phyloP scores from a whole-genome alignment of 306 rosid species.

The Dryas alaskensis region DNA sequence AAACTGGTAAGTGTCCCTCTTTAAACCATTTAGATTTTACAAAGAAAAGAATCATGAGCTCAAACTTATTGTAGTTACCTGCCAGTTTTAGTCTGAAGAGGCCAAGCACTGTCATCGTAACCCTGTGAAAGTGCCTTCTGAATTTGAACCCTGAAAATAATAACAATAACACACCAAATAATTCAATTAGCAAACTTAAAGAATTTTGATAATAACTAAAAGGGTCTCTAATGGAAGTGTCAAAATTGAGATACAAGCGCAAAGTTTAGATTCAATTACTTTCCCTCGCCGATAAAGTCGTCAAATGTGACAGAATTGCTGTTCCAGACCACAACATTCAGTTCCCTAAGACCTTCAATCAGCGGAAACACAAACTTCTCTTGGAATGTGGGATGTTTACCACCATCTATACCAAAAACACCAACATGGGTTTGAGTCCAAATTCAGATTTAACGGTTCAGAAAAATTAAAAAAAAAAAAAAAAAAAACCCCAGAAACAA shows the following conservation, averaged over 20 bases:
- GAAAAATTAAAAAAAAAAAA: not conserved
- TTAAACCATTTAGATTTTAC: not conserved
- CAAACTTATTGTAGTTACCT: conserved; percentile 34
- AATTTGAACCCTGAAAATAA: conserved; percentile 52
- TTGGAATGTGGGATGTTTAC: conserved; percentile 62
- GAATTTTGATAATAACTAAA: conserved; percentile 3
- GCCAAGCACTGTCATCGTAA: conserved; percentile 73
- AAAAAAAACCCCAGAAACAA: not conserved
- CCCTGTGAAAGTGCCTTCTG: conserved; percentile 77
- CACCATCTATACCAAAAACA: conserved; percentile 55
- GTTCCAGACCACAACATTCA: conserved; percentile 76
- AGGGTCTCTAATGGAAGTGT: not conserved
- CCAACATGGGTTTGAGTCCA: conserved; percentile 15
- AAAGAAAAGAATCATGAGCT: not conserved
- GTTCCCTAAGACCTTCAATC: conserved; percentile 78
- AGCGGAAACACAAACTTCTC: conserved; percentile 67
- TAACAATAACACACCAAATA: conserved; percentile 12
- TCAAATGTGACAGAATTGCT: conserved; percentile 68
- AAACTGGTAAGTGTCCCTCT: not conserved
- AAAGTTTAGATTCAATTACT: conserved; percentile 34
- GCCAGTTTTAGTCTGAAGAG: conserved; percentile 81
- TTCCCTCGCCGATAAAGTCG: conserved; percentile 82
- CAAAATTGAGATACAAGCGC: not conserved
- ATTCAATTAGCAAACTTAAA: conserved; percentile 13
- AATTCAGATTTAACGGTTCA: conserved; percentile 12